Evolutionary conservation across 495 filamentous ascomycete genomes (phyloP), one percentile per base, ranked within the genome.

Genomic region (Hypoxylon cercidicola): DNA sequence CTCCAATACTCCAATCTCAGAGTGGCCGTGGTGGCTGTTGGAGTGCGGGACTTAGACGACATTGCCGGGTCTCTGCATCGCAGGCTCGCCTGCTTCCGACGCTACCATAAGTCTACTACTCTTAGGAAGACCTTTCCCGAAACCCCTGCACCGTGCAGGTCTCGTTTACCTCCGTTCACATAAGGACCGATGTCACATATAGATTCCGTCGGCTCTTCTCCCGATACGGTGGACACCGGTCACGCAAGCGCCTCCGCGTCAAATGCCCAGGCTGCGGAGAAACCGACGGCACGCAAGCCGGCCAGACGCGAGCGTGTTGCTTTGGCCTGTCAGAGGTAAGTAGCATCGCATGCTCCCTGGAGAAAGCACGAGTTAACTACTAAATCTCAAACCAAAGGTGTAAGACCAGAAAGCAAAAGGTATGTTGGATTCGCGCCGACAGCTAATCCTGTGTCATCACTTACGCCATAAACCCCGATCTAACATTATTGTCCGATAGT

Each of bases 361-460:
- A 45, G 3, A 15, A 20, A 9, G 0, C 32, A 18, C 11, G 16
- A n/a, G n/a, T n/a, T n/a, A 40, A 23, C 45, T 15, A 39, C 53
- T 62, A 45, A 68, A n/a, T 45, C 23, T 47, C 20, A 19, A n/a
- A 16, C 28, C n/a, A 49, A 58, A 65, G 72, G 35, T 75, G 72
- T 48, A 75, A 73, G 46, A 67, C 63, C 3, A 62, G 72, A 30
- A 75, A 75, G 45, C 70, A 75, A 50, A 75, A 73, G 60, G 72
- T 75, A 57, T 34, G 53, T 28, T 15, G 4, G 15, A 25, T 25
- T 34, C n/a, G 50, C 1, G 35, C 41, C 13, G 25, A 9, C 44
- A 15, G 32, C 39, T 15, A 20, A 21, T 50, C 28, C n/a, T 32
- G 35, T 47, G 1, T 53, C 37, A 40, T 48, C 35, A 46, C 28